Percentiles rank a stretch among this genome's conserved stretches.
Conservation (phyloP, 1,284 basidiomycete genomes). For the Naganishia liquefaciens region DNA sequence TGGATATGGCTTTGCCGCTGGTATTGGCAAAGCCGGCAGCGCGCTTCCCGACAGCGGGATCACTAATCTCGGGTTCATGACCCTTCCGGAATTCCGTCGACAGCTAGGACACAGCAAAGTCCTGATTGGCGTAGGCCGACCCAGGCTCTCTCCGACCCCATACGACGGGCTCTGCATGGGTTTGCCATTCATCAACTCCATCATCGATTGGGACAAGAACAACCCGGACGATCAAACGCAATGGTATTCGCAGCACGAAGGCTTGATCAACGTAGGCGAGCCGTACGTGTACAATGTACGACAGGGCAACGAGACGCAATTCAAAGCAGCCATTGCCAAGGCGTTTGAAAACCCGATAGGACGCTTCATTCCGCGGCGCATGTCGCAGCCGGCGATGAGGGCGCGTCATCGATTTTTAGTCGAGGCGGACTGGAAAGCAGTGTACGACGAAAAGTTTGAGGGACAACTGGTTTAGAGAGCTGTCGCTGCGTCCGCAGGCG, state of each 20-base stretch:
- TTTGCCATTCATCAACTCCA: slow-evolving; percentile 55
- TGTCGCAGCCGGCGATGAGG: slow-evolving; percentile 6
- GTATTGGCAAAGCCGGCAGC: slow-evolving; percentile 36
- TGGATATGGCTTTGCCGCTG: slow-evolving; percentile 40
- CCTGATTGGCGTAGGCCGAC: slow-evolving; percentile 37
- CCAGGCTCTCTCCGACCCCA: slow-evolving; percentile 47
- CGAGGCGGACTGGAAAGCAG: slow-evolving; percentile 14
- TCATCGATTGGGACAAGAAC: slow-evolving; percentile 43
- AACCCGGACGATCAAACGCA: slow-evolving; percentile 45
- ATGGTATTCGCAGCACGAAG: slow-evolving; percentile 53
- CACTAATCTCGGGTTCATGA: slow-evolving; percentile 36
- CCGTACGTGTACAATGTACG: slow-evolving; percentile 55
- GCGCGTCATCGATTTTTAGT: slow-evolving; percentile 8
- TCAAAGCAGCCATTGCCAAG: slow-evolving; percentile 5
- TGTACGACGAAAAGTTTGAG: background rate
- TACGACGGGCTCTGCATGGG: slow-evolving; percentile 56
- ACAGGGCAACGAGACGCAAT: slow-evolving; percentile 10
- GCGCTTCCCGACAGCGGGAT: slow-evolving; percentile 34
- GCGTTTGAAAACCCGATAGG: slow-evolving; percentile 11
- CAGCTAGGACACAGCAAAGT: slow-evolving; percentile 39
- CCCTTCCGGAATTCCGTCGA: slow-evolving; percentile 36
- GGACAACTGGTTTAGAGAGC: background rate
- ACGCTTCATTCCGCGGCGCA: slow-evolving; percentile 6
- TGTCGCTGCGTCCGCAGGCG: background rate
- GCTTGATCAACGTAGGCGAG: slow-evolving; percentile 42